Base-by-base conservation (phyloP, 371 early-diverging fungal species). In the Haplosporangium sp. region DNA sequence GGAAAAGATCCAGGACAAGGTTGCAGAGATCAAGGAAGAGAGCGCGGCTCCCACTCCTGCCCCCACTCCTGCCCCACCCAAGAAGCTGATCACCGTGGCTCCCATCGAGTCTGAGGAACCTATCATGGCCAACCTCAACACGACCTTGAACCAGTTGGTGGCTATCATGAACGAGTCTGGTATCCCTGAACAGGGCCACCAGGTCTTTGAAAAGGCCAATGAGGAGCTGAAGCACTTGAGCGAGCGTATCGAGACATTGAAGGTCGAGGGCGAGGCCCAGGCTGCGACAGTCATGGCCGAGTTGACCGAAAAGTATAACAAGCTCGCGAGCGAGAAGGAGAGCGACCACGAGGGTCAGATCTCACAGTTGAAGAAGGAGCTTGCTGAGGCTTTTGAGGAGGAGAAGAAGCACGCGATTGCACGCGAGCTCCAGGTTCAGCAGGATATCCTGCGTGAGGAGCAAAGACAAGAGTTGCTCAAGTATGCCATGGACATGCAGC, bases 401-500 rank as follows among this genome's bases (percentile, higher is more conserved):
- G 87, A 87, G 52, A 63, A 69, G 72, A 63, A 67, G 67, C 51
- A 62, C 48, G 74, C 80, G 16, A 74, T 81, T 11, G 66, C 64
- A 13, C 69, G 83, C 14, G 84, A 85, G 59, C 80, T 89, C 55
- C 55, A 79, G 55, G 54, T 69, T 20, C 86, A 86, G 59, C 85
- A 85, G 59, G 71, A 82, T 43, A 70, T 73, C 7, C 55, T 75
- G 50, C 62, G 82, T 37, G 74, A 69, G 46, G 80, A 82, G 55
- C 73, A 87, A 42, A 50, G 81, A 53, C 66, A 73, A 8, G 86
- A 84, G 62, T 67, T 89, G 53, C 60, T 81, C 69, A 77, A 82
- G 55, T 88, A 89, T 55, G 86, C 86, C 11, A 70, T 83, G 23
- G 85, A 85, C 40, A 81, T 89, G 69, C 87, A 89, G 69, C 82